phyloP scores from a whole-genome alignment of 2,329 filamentous ascomycete genomes.

The Mycosphaerella sp. region DNA sequence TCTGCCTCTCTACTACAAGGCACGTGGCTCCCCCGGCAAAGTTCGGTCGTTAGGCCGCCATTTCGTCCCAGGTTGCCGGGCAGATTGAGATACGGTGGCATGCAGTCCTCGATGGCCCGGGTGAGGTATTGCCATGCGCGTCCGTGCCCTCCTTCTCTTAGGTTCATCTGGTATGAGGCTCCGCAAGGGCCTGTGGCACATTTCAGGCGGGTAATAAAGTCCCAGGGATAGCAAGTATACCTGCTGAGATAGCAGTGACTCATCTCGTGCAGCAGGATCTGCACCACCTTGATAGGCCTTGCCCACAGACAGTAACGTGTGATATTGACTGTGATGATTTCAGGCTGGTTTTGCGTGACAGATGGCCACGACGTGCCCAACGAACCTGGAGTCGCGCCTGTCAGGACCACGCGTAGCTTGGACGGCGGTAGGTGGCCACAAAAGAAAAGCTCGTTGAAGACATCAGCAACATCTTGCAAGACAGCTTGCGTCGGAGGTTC shows the following conservation, averaged over 20 bases:
- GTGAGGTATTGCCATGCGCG: constrained; percentile 16
- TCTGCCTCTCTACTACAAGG: background rate
- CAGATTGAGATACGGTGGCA: constrained; percentile 1
- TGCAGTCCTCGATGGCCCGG: constrained; percentile 9
- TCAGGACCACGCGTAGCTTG: background rate
- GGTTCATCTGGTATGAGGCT: constrained; percentile 3
- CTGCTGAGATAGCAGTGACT: constrained; percentile 8
- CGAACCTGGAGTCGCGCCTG: constrained; percentile 3
- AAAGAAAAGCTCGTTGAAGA: constrained; percentile 17
- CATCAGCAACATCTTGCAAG: constrained; percentile 1
- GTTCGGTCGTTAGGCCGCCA: background rate
- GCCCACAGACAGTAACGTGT: background rate
- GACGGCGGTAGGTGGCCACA: constrained; percentile 10
- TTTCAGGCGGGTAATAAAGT: background rate
- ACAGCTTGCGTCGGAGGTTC: background rate
- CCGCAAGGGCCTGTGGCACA: constrained; percentile 7
- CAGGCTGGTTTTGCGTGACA: background rate
- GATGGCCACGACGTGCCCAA: constrained; percentile 11
- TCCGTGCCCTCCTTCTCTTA: constrained; percentile 13
- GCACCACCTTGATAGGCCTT: background rate
- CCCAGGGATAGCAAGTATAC: constrained; percentile 17
- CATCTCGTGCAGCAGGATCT: constrained; percentile 14
- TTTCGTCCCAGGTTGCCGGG: constrained; percentile 2
- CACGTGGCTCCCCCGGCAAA: background rate
- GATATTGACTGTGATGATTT: constrained; percentile 2